Evolutionary conservation across 1,284 basidiomycete genomes (phyloP), one percentile per base, ranked within the genome.

Genomic region (Inonotus obliquus): DNA sequence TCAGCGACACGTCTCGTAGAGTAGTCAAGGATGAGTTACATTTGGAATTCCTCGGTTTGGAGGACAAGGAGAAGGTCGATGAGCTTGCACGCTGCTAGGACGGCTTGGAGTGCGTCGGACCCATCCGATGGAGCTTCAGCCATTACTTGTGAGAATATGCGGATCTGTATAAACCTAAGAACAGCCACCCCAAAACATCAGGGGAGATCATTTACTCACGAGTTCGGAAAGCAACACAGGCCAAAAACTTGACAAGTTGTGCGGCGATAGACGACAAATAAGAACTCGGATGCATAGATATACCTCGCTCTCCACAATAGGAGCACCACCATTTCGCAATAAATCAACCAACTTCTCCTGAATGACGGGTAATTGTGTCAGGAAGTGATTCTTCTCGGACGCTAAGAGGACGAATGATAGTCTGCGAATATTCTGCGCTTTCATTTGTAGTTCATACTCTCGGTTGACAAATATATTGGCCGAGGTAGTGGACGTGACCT

Each of bases 271-370:
- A n/a, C 97, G 87, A 70, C 93, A 96, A 61, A 99, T 81, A 32
- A 99, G 75, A 1, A 98, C 91, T 9, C 97, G 82, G 57, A 99
- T 84, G 71, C 95, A 98, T 4, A 99, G 82, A 72, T 96, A 99
- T 3, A 94, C 92, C 73, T 99, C 96, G 66, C 91, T 91, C 70
- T 96, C 93, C 0, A 98, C 92, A 49, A 92, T 80, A 0, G 96
- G 89, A 10, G 92, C 86, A 0, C 91, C 79, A 14, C 88, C 83
- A 62, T 88, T 91, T 53, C 93, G 85, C 51, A 99, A 76, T 1
- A 96, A 86, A 66, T 99, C 97, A 7, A 98, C 97, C 19, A 99
- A 79, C 75, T 94, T 97, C 75, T 99, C 97, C 74, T 98, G 96
- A 25, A 99, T 93, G 47, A 83, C 84, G 2, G 97, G 97, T 29